Conservation (phyloP, 2,329 filamentous ascomycete species). For the Aspergillus proliferans region DNA sequence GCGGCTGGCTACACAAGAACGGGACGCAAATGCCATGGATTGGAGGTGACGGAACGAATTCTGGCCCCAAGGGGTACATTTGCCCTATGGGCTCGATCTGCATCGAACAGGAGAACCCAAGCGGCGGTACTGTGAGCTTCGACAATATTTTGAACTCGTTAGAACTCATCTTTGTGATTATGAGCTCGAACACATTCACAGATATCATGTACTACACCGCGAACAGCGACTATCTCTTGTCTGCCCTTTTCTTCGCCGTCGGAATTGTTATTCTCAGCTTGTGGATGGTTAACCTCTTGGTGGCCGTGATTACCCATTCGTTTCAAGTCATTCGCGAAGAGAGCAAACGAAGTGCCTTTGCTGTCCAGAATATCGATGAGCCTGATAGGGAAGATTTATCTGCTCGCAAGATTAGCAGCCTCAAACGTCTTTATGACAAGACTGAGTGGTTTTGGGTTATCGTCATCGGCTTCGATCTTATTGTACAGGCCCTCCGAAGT, state of each 20-base stretch:
- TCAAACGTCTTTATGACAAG: slow-evolving; percentile 70
- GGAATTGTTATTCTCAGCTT: slow-evolving; percentile 87
- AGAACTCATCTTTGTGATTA: slow-evolving; percentile 93
- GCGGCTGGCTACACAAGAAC: slow-evolving; percentile 67
- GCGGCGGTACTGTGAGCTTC: slow-evolving; percentile 81
- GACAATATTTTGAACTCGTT: slow-evolving; percentile 90
- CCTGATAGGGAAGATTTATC: slow-evolving; percentile 34
- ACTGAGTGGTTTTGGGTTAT: slow-evolving; percentile 71
- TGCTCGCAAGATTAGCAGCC: slow-evolving; percentile 29
- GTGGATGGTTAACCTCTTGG: slow-evolving; percentile 90
- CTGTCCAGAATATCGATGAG: slow-evolving; percentile 59
- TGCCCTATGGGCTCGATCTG: slow-evolving; percentile 81
- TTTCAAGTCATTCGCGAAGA: slow-evolving; percentile 98
- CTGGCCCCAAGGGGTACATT: slow-evolving; percentile 68
- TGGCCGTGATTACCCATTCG: slow-evolving; percentile 96
- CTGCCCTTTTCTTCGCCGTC: slow-evolving; percentile 67
- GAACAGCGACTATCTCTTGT: slow-evolving; percentile 81
- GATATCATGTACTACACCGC: slow-evolving; percentile 92
- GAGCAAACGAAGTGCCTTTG: slow-evolving; percentile 89
- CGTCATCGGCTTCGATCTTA: slow-evolving; percentile 72
- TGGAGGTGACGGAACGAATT: slow-evolving; percentile 47
- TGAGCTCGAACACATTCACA: slow-evolving; percentile 96
- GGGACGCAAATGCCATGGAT: slow-evolving; percentile 63
- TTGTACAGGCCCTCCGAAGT: slow-evolving; percentile 72
- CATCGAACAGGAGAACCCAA: slow-evolving; percentile 71